Base-by-base conservation (phyloP, 2,329 filamentous ascomycete genomes). In the Xylaria sp. region DNA sequence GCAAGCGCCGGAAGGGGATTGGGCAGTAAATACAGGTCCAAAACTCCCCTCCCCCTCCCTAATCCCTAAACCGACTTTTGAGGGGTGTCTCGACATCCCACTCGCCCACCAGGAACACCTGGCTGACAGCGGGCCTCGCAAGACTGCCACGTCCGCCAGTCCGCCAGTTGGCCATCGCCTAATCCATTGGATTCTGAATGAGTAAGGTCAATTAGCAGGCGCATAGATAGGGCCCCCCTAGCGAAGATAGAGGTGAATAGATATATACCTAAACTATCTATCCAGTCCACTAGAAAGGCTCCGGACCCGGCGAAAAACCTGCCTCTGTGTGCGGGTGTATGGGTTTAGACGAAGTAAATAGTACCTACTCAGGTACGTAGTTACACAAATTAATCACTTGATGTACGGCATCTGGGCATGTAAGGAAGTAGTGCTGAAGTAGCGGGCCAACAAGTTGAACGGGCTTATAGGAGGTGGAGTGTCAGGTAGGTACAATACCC, bases 1-100 rank as follows among this genome's bases (percentile, higher is more conserved):
- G 6, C 54, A 28, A 42, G 36, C 20, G 20, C 31, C 36, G 36
- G 33, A 58, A 42, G 54, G 26, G 26, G 56, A 59, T 44, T 59
- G 56, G 56, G 56, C 40, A 26, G 40, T 59, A 46, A 46, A 33
- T n/a, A 33, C 15, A 46, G 20, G 28, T 62, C 17, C 17, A 53
- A 62, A 62, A 51, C 9, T 20, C 59, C 31, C 31, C 59, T 20
- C 59, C 36, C 58, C 58, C 57, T 59, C 42, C 57, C 44, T 38
- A 38, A 4, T 33, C 31, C 31, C 10, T 48, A 23, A 13, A 38
- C 38, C 38, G 17, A 28, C 38, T 20, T n/a, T 38, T n/a, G 59
- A 42, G 46, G 46, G 31, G 59, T n/a, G 6, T 9, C 36, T 51
- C 23, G 44, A 56, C 59, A 62, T 62, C 59, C 59, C 59, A 40